Base-by-base conservation (phyloP, 2,329 filamentous ascomycete genomes). In the Trichoderma lentiforme region DNA sequence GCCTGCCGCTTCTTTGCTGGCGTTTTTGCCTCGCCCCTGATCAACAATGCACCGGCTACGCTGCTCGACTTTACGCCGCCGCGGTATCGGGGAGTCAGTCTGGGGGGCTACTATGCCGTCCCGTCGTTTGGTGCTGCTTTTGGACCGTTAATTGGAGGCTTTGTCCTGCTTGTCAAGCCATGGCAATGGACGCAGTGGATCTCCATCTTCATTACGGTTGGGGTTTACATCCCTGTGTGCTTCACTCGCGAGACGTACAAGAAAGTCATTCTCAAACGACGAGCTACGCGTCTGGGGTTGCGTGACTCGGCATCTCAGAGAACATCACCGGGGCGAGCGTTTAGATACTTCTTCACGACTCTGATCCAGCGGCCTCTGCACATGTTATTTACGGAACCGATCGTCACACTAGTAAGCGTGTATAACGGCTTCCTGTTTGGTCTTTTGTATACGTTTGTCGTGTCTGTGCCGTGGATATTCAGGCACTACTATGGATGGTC, bases 1-100 rank as follows among this genome's bases (percentile, higher is more conserved):
- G 90, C 92, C 18, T 93, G 90, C 77, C 88, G 93, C 47, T 92
- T 93, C 82, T 88, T 92, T 68, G 87, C 87, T 6, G 89, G 89
- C 47, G 80, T 87, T 7, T 91, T 90, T 76, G 89, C 89, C 11
- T 87, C 88, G 1, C 88, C 87, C 8, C 87, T 89, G 3, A 81
- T 91, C 74, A 90, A 88, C 36, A 91, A 91, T 76, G 86, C 87
- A 2, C 88, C 88, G 2, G 89, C 88, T 69, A 87, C 90, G 9
- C 88, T 90, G 73, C 87, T 89, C 12, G 89, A 91, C 76, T 87
- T 90, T 80, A 90, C 90, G 75, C 77, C 81, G 3, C 84, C 84
- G 7, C 78, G 80, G 11, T 81, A 89, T 64, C 81, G 89, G 73
- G 88, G 89, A 7, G 79, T 85, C 56, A 91, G 90, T 0, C 86